Evolutionary conservation across 495 filamentous ascomycete genomes (phyloP).

Genomic region (Aspergillus incahuasiensis): DNA sequence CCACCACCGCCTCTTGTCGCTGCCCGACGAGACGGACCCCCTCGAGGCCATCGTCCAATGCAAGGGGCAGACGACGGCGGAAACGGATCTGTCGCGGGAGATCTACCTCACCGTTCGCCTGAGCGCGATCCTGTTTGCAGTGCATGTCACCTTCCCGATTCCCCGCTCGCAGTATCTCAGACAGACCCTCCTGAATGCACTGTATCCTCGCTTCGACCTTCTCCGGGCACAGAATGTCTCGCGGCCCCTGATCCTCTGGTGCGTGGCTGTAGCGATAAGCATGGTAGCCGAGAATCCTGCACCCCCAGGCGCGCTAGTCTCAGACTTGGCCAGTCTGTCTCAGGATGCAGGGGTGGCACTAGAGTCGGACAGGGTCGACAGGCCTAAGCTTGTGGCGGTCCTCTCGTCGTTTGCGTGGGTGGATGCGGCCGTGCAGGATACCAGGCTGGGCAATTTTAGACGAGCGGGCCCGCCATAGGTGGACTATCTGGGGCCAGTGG

Average conservation of each 20-base stretch:
- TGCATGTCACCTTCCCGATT: slow-evolving; percentile 3
- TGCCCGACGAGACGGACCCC: not conserved
- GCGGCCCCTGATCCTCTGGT: not conserved
- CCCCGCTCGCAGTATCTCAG: not conserved
- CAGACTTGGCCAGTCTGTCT: not conserved
- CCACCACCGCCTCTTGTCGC: slow-evolving; percentile 5
- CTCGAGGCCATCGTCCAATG: not conserved
- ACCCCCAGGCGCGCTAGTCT: not conserved
- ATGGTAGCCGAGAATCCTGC: not conserved
- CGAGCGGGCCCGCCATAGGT: not conserved
- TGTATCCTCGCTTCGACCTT: not conserved
- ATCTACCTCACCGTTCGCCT: slow-evolving; percentile 4
- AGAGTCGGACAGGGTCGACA: not conserved
- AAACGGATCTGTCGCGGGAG: slow-evolving; percentile 1
- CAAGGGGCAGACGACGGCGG: not conserved
- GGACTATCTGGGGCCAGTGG: not conserved
- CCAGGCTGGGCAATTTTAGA: not conserved
- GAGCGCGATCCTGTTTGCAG: slow-evolving; percentile 1
- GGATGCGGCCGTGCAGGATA: not conserved
- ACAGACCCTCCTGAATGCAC: not conserved
- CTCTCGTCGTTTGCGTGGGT: slow-evolving; percentile 4
- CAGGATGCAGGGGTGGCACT: not conserved
- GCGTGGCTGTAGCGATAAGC: not conserved
- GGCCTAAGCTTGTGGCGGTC: not conserved
- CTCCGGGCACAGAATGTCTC: not conserved